Evolutionary conservation across 1,139 yeast species (phyloP).

Genomic region (Ogataea hybrid): DNA sequence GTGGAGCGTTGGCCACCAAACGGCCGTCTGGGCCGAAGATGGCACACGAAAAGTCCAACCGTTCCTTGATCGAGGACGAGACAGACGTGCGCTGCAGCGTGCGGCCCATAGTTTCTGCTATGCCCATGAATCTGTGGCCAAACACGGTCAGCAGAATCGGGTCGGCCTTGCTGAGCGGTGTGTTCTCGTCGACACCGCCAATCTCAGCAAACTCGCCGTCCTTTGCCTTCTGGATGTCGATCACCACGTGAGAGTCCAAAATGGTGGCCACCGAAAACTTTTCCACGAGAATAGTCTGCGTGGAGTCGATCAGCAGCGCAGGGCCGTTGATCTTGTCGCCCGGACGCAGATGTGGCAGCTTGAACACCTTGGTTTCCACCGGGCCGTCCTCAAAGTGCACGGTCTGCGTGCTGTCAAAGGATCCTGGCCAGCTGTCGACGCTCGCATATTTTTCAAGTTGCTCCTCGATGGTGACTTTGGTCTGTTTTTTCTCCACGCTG

Average conservation of each 20-base stretch:
- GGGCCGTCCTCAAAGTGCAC: too few species aligned
- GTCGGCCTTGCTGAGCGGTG: slow-evolving; percentile 13
- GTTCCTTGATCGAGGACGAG: slow-evolving; percentile 78
- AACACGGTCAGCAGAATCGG: slow-evolving; percentile 76
- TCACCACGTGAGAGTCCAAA: slow-evolving; percentile 27
- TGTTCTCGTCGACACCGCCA: slow-evolving; percentile 18
- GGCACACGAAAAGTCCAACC: slow-evolving; percentile 85
- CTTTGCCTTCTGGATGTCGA: slow-evolving; percentile 26
- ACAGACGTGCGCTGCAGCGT: slow-evolving; percentile 78
- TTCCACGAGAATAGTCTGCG: too few species aligned
- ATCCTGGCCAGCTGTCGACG: too few species aligned
- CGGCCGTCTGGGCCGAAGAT: slow-evolving; percentile 73
- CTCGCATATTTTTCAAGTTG: too few species aligned
- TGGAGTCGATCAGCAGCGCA: too few species aligned
- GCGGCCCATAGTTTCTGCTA: slow-evolving; percentile 88
- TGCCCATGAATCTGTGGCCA: slow-evolving; percentile 83
- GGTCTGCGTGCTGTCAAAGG: too few species aligned
- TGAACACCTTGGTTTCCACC: too few species aligned
- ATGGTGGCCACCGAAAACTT: slow-evolving; percentile 36
- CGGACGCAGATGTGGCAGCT: too few species aligned
- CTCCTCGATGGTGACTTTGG: too few species aligned
- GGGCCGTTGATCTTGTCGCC: too few species aligned
- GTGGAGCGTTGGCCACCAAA: slow-evolving; percentile 62
- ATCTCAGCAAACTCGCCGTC: slow-evolving; percentile 7
- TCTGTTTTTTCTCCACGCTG: too few species aligned